Base-by-base conservation (phyloP, 345 rosid species). In the Carallia pectinifolia region DNA sequence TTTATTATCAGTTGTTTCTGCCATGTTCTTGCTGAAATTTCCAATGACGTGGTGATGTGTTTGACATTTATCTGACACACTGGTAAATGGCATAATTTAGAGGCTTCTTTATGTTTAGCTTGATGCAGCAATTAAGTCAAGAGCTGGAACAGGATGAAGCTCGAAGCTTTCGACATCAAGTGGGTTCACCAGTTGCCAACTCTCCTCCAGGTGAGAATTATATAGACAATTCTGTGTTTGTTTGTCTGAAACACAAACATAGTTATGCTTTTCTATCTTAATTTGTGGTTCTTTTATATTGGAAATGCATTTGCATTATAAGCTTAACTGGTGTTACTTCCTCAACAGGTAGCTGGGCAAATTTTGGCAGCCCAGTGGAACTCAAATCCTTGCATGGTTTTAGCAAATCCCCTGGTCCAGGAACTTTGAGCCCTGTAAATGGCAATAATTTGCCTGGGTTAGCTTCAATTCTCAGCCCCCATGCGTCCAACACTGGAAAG, bases 61-160 rank as follows among this genome's bases (percentile, higher is more conserved):
- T 44, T 7, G 33, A 39, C 39, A 27, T 17, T 29, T 44, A 39
- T 30, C 13, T 15, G 48, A 12, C 64, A 50, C 12, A 36, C 61
- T 70, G 62, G 27, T 29, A 30, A 2, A 53, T 33, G 5, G 37
- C 37, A 18, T 53, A 64, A 40, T 17, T 55, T 64, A n/a, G 16
- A 48, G 33, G 62, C 17, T 44, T 33, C 53, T 71, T 71, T 63
- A 9, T 63, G 6, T 73, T 34, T 71, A 89, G 94, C 79, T 78
- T 85, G 84, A 85, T 87, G 84, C 61, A 80, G 62, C 93, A 88
- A 74, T 48, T 85, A 61, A 84, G 78, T 78, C 91, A 78, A 69
- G 94, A 89, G 52, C 61, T 81, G 76, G 94, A 89, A 52, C 87
- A 82, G 73, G 94, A 87, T 64, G 94, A 89, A 75, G 75, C 78